Percentiles rank a stretch among this genome's conserved stretches.
These are phyloP conservation scores for Trichoderma oligosporum DNA, from an alignment of 2,329 filamentous ascomycete genomes.

Conservation along the genomic window DNA sequence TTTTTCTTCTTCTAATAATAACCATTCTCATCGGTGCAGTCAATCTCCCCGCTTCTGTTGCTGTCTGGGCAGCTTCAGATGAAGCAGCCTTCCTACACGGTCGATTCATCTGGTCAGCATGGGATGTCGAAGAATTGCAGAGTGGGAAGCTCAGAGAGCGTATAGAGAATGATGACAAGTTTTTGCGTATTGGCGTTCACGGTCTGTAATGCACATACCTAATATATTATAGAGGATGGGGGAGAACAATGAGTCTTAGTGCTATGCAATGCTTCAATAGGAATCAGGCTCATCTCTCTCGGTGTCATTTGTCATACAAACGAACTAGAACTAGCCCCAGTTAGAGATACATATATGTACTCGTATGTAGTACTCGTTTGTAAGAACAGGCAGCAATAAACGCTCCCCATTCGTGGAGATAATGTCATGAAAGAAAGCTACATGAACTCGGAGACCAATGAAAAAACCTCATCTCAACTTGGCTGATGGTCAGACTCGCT, in stretches of 20 bases:
- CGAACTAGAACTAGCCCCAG: no score
- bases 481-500: neutral
- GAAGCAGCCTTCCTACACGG: conserved; percentile 44
- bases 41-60: conserved; percentile 36
- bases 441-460: no score
- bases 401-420: neutral
- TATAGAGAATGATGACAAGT: conserved; percentile 15
- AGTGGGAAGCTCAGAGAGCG: conserved; percentile 12
- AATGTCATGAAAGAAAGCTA: conserved; percentile 1
- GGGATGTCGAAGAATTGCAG: conserved; percentile 47
- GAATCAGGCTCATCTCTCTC: no score
- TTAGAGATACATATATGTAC: neutral
- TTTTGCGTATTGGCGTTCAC: conserved; percentile 3
- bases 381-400: neutral
- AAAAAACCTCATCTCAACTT: neutral
- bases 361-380: no score
- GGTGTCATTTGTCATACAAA: no score
- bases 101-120: conserved; percentile 45
- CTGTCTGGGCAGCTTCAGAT: conserved; percentile 36
- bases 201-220: neutral
- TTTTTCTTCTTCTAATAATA: neutral
- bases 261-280: neutral
- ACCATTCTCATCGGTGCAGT: conserved; percentile 10
- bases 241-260: no score
- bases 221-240: neutral